These are phyloP conservation scores for Cercospora zeae-maydis DNA, from an alignment of 2,329 filamentous ascomycete genomes.

Conservation along the genomic window DNA sequence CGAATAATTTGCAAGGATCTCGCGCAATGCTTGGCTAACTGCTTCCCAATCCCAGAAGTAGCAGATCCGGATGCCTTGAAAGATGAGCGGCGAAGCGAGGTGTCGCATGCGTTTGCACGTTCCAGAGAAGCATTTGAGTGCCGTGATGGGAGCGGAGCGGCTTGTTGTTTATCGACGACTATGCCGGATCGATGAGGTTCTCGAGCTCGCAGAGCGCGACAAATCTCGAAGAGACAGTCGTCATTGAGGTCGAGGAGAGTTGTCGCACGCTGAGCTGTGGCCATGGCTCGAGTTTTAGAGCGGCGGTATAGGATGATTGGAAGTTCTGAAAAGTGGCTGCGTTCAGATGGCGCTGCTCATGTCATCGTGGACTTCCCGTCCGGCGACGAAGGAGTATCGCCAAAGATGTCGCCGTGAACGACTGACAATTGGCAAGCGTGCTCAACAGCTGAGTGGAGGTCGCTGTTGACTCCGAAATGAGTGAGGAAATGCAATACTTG, in stretches of 20 bases:
- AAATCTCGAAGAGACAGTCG: not conserved
- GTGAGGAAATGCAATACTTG: not conserved
- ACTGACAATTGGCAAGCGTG: not conserved
- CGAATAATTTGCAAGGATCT: not conserved
- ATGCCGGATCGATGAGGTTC: not conserved
- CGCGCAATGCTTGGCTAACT: not conserved
- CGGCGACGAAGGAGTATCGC: no score
- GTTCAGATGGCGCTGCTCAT: not conserved
- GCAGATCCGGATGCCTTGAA: not conserved
- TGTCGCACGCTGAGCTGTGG: not conserved
- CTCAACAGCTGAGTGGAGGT: not conserved
- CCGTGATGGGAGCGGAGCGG: not conserved
- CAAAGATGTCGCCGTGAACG: not conserved
- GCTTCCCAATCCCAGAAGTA: not conserved
- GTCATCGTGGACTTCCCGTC: not conserved
- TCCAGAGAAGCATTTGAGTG: not conserved
- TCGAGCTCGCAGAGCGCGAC: not conserved
- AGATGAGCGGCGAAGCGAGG: not conserved
- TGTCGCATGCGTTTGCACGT: not conserved
- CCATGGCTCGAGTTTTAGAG: not conserved
- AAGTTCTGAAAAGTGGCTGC: not conserved
- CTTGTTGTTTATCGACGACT: not conserved
- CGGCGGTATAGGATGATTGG: not conserved
- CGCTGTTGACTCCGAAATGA: not conserved
- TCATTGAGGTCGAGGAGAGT: not conserved